A percentile compares a stretch with the other conserved stretches of the same genome.
phyloP scores from a whole-genome alignment of 768 basidiomycete genomes.

The Phanerochaete sordida region DNA sequence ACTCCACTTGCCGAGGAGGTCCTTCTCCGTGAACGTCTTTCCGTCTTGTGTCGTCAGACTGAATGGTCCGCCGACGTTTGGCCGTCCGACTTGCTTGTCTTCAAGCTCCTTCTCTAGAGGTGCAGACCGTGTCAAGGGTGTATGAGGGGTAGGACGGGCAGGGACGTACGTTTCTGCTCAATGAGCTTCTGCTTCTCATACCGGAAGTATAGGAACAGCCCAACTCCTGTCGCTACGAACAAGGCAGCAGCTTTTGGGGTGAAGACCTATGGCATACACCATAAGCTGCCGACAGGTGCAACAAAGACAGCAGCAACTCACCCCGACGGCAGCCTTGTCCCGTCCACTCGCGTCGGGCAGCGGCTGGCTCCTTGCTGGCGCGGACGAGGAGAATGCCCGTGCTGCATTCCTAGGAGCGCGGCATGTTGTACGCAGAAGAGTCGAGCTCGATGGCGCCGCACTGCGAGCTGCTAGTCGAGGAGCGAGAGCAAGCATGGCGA shows the following conservation, averaged over 20 bases:
- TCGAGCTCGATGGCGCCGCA: neutral
- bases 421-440: neutral
- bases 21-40: conserved; percentile 71
- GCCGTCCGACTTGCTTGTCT: conserved; percentile 73
- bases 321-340: conserved; percentile 34
- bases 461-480: conserved; percentile 4
- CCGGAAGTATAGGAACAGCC: conserved; percentile 85
- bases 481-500: conserved; percentile 4
- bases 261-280: conserved; percentile 63
- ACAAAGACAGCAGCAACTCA: conserved; percentile 11
- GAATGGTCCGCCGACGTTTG: conserved; percentile 92
- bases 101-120: conserved; percentile 68
- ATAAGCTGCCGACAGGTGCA: neutral
- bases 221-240: conserved; percentile 80
- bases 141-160: neutral
- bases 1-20: conserved; percentile 89
- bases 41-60: conserved; percentile 63
- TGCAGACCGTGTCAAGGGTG: neutral
- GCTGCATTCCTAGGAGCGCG: neutral
- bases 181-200: conserved; percentile 77
- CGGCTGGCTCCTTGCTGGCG: neutral
- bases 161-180: conserved; percentile 66
- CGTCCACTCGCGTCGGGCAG: conserved; percentile 20
- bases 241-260: conserved; percentile 81
- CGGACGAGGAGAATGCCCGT: neutral